These are phyloP conservation scores for Candida maris DNA, from an alignment of 805 yeast species.

Conservation along the genomic window DNA sequence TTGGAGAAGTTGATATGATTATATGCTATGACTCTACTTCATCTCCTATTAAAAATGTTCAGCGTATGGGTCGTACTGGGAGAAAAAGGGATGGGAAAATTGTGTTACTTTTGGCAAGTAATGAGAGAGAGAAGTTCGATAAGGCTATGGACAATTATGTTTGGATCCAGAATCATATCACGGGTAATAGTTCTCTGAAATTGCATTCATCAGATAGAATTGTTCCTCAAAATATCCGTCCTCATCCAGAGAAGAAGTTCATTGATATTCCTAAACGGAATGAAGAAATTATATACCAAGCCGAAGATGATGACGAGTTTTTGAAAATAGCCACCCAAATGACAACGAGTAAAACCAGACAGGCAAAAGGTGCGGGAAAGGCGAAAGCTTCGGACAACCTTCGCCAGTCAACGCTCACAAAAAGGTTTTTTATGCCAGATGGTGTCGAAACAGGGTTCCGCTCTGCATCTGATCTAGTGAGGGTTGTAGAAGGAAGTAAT, in stretches of 20 bases:
- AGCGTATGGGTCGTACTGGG: constrained; percentile 98
- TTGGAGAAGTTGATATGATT: constrained; percentile 95
- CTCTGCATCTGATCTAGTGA: constrained; percentile 46
- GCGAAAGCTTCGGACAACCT: constrained; percentile 3
- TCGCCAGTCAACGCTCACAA: constrained; percentile 14
- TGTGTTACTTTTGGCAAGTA: constrained; percentile 66
- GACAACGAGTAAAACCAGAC: constrained; percentile 43
- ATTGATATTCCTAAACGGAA: constrained; percentile 75
- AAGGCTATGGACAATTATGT: constrained; percentile 82
- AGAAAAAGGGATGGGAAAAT: constrained; percentile 89
- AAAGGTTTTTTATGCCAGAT: constrained; percentile 71
- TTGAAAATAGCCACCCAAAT: constrained; percentile 64
- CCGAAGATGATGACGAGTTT: constrained; percentile 52
- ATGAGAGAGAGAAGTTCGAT: constrained; percentile 75
- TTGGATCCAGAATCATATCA: constrained; percentile 68
- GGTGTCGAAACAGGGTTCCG: constrained; percentile 63
- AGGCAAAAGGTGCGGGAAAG: constrained; percentile 12
- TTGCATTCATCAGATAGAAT: constrained; percentile 59
- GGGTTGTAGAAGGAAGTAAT: constrained; percentile 21
- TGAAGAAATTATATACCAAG: constrained; percentile 42
- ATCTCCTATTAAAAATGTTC: constrained; percentile 90
- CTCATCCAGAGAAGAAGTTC: constrained; percentile 50
- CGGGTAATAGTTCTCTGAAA: constrained; percentile 39
- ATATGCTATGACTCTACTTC: constrained; percentile 90
- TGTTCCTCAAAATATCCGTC: constrained; percentile 54